Conservation (phyloP, 2,329 filamentous ascomycete genomes). For the Cordyceps militaris region DNA sequence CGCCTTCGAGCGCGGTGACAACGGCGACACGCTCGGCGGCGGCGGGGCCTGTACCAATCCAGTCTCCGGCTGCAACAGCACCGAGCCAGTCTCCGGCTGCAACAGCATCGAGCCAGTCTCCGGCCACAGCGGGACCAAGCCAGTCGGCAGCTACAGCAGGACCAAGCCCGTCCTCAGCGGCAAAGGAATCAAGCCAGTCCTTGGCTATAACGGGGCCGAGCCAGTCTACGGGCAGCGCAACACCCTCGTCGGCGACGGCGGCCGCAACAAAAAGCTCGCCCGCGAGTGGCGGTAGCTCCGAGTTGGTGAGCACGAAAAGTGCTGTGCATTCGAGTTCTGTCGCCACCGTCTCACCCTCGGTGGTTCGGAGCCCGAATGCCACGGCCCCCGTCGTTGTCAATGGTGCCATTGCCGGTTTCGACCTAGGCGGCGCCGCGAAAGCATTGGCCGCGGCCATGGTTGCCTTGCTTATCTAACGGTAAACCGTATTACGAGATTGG, state of each 20-base stretch:
- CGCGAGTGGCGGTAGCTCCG: background rate
- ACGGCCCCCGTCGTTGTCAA: background rate
- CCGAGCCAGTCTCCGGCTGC: background rate
- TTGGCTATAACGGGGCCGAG: background rate
- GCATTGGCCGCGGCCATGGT: background rate
- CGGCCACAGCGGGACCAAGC: background rate
- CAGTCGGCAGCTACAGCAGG: no score
- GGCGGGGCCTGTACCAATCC: background rate
- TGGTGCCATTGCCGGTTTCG: background rate
- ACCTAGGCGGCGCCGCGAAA: no score
- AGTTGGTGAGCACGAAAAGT: no score
- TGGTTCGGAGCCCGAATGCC: background rate
- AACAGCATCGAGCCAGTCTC: no score
- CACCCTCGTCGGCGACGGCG: no score
- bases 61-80: no score
- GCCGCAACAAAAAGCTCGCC: no score
- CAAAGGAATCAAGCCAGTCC: no score
- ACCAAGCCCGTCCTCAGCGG: no score
- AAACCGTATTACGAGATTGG: background rate
- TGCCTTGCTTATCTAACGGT: background rate
- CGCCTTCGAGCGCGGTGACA: background rate
- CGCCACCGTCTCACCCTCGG: background rate
- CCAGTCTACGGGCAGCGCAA: no score
- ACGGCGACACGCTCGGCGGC: background rate
- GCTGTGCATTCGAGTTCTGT: background rate